Evolutionary conservation across 257 asterid species (phyloP).

Genomic region (Gentiana dahurica): DNA sequence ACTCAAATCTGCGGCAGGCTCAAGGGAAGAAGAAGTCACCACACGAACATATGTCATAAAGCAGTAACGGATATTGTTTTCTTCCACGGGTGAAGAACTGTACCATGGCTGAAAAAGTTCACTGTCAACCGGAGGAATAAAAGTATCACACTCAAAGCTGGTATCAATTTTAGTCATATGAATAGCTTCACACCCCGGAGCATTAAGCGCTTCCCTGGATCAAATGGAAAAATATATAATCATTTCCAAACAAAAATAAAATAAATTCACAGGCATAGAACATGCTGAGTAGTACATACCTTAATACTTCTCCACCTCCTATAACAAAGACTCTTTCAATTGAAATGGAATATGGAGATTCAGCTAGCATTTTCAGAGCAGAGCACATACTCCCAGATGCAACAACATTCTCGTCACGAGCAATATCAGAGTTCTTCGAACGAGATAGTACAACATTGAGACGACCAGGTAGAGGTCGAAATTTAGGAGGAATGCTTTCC

Average conservation of each 20-base stretch:
- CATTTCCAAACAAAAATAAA: neutral
- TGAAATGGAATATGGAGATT: constrained; percentile 33
- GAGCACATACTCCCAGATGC: constrained; percentile 35
- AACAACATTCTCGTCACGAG: constrained; percentile 34
- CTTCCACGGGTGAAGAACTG: constrained; percentile 43
- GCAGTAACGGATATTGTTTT: constrained; percentile 38
- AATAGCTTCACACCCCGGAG: constrained; percentile 67
- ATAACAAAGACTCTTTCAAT: constrained; percentile 57
- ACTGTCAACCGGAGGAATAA: constrained; percentile 53
- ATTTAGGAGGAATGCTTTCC: constrained; percentile 64
- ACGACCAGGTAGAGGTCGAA: constrained; percentile 69
- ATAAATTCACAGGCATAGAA: neutral
- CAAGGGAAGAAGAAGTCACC: constrained; percentile 16
- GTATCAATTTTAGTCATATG: constrained; percentile 60
- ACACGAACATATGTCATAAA: constrained; percentile 53
- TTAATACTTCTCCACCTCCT: constrained; percentile 71
- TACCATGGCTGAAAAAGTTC: constrained; percentile 64
- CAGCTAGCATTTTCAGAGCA: constrained; percentile 48
- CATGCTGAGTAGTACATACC: constrained; percentile 21
- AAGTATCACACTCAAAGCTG: constrained; percentile 49
- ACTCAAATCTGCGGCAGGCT: constrained; percentile 8
- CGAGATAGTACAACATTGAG: constrained; percentile 61
- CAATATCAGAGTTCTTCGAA: constrained; percentile 24
- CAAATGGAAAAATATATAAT: constrained; percentile 6
- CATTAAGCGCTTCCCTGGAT: constrained; percentile 64